Evolutionary conservation across 2,329 filamentous ascomycete species (phyloP), one percentile per base, ranked within the genome.

Genomic region (Ascochyta pisi): DNA sequence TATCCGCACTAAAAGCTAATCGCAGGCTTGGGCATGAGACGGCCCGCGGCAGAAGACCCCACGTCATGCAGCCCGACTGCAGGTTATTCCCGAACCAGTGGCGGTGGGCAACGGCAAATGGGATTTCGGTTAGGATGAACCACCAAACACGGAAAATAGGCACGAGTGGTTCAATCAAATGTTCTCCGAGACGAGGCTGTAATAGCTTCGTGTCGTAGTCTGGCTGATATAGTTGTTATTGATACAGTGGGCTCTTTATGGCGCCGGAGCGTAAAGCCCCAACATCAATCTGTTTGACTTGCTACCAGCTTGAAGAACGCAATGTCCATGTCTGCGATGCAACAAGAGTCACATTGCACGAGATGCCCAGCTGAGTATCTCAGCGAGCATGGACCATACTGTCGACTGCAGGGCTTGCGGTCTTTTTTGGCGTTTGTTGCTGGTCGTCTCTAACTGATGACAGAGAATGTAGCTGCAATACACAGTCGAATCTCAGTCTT

Each of bases 1-100:
- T 57, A 57, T 57, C 54, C 44, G 54, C 54, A 53, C 49, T 56
- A 53, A 50, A 47, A 24, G 26, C 43, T 42, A 43, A 48, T 41
- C 38, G 27, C 33, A 54, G 35, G 53, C 47, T 50, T 47, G 47
- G 54, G 40, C 41, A 26, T 43, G 27, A 50, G 24, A 42, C 47
- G 52, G 52, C 46, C 52, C 41, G 53, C 41, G 16, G 41, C 37
- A 31, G 33, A 39, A 42, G 42, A 46, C 41, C 46, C 45, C 29
- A 56, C 47, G 47, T 56, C 47, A 56, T 47, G 42, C 22, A 38
- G 24, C 50, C 46, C 45, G 10, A 45, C 23, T 23, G 42, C 13
- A 43, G 9, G n/a, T 38, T 34, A 27, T 38, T 42, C 43, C 43
- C n/a, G 31, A 24, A 47, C 7, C 7, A 46, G 53, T 41, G 15